Conservation (phyloP, 2,329 filamentous ascomycete species). For the Grosmannia serpens region DNA sequence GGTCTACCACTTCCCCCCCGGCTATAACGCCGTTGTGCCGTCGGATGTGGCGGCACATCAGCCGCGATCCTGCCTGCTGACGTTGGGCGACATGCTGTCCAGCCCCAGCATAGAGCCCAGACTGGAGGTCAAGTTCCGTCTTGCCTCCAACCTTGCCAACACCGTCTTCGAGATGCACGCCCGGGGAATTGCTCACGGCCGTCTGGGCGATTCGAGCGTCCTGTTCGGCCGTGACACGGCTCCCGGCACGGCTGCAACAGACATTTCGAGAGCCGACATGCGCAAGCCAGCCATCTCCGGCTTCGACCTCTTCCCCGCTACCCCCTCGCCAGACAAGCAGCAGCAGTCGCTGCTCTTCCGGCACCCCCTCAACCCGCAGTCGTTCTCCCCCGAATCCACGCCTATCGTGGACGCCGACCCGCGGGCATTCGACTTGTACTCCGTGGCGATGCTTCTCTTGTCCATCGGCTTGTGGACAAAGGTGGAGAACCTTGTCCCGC, state of each 20-base stretch:
- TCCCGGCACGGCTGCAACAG: constrained; percentile 19
- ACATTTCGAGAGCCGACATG: constrained; percentile 40
- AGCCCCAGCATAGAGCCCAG: constrained; percentile 47
- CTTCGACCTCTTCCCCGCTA: constrained; percentile 60
- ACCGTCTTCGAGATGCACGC: constrained; percentile 65
- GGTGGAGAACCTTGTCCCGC: constrained; percentile 40
- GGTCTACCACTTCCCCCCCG: constrained; percentile 60
- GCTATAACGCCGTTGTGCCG: constrained; percentile 43
- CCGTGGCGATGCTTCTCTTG: constrained; percentile 59
- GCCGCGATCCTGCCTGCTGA: constrained; percentile 38
- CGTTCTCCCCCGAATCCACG: constrained; percentile 29
- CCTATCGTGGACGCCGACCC: constrained; percentile 39
- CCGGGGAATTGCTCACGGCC: constrained; percentile 58
- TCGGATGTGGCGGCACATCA: constrained; percentile 15
- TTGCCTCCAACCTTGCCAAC: constrained; percentile 61
- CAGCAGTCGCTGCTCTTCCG: constrained; percentile 39
- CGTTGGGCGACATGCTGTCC: constrained; percentile 41
- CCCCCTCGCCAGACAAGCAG: constrained; percentile 20
- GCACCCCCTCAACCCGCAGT: constrained; percentile 53
- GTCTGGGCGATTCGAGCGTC: constrained; percentile 55
- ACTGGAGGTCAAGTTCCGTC: constrained; percentile 63
- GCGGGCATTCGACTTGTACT: constrained; percentile 57
- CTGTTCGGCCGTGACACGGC: constrained; percentile 43
- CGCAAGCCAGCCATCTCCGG: constrained; percentile 59
- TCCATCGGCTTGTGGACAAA: constrained; percentile 68